Conservation (phyloP, 345 rosid species). For the Combretum micranthum region DNA sequence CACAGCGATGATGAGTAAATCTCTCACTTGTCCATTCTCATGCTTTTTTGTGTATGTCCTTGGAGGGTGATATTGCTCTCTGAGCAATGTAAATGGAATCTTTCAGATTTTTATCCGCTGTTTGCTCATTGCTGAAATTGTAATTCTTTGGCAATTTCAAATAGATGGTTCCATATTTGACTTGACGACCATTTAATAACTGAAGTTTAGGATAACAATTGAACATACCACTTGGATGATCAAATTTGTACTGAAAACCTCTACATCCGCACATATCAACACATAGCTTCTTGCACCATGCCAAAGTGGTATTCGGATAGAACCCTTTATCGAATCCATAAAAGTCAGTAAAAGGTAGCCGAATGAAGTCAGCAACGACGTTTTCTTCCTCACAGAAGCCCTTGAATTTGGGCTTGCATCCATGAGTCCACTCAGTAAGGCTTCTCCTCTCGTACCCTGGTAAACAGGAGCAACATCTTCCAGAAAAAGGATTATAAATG, state of each 20-base stretch:
- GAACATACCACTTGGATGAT: not conserved
- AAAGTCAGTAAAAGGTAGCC: too few relatives aligned
- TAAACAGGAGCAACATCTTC: slow-evolving; percentile 5
- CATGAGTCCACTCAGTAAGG: slow-evolving; percentile 11
- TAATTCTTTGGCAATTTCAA: slow-evolving; percentile 13
- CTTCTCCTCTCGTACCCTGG: slow-evolving; percentile 9
- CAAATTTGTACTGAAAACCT: slow-evolving; percentile 14
- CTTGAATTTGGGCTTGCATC: slow-evolving; percentile 10
- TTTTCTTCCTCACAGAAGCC: not conserved
- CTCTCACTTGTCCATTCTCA: too few relatives aligned
- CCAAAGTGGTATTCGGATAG: slow-evolving; percentile 2
- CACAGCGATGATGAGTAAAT: not conserved
- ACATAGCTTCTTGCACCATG: slow-evolving; percentile 14
- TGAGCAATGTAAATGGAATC: not conserved
- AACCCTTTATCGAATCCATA: too few relatives aligned
- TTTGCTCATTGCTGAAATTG: not conserved
- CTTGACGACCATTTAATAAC: slow-evolving; percentile 11
- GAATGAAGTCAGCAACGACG: not conserved
- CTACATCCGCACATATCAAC: slow-evolving; percentile 15
- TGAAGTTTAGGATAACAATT: slow-evolving; percentile 16
- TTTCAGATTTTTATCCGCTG: not conserved
- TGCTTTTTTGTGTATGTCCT: too few relatives aligned
- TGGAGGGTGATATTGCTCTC: too few relatives aligned
- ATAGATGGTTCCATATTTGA: slow-evolving; percentile 16
- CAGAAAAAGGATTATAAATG: not conserved